Evolutionary conservation across 2,329 filamentous ascomycete genomes (phyloP).

Genomic region (Stachybotrys elegans): DNA sequence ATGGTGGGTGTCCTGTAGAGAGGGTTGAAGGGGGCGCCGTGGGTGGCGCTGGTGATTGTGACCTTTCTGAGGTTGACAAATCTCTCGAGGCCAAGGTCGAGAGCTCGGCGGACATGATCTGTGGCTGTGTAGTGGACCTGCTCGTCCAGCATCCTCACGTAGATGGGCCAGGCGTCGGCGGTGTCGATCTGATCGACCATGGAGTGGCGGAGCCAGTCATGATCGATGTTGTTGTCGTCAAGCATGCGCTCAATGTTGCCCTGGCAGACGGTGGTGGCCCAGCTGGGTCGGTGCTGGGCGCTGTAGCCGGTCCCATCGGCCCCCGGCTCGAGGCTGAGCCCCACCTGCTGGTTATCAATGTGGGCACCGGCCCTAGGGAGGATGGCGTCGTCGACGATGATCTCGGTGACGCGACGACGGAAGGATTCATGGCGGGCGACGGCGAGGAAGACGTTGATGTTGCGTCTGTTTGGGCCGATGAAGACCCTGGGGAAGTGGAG

Average conservation of each 20-base stretch:
- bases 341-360: not conserved
- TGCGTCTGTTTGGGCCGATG: constrained; percentile 10
- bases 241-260: not conserved
- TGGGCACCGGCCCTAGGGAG: not conserved
- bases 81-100: constrained; percentile 24
- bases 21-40: constrained; percentile 28
- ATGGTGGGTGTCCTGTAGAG: constrained; percentile 37
- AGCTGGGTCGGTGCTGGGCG: not conserved
- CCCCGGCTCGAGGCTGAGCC: not conserved
- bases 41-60: constrained; percentile 32
- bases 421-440: constrained; percentile 10
- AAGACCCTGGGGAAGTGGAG: constrained; percentile 9
- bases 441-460: constrained; percentile 12
- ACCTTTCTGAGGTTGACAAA: constrained; percentile 31
- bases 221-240: not conserved
- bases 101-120: constrained; percentile 20
- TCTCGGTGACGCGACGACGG: constrained; percentile 7
- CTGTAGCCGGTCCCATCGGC: not conserved
- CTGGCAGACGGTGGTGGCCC: not conserved
- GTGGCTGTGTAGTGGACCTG: constrained; percentile 23
- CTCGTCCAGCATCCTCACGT: constrained; percentile 24
- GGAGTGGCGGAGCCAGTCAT: not conserved
- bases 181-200: not conserved
- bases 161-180: constrained; percentile 17
- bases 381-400: constrained; percentile 16